Evolutionary conservation across 345 rosid species (phyloP), one percentile per base, ranked within the genome.

Genomic region (Eucalyptus fibrosa): DNA sequence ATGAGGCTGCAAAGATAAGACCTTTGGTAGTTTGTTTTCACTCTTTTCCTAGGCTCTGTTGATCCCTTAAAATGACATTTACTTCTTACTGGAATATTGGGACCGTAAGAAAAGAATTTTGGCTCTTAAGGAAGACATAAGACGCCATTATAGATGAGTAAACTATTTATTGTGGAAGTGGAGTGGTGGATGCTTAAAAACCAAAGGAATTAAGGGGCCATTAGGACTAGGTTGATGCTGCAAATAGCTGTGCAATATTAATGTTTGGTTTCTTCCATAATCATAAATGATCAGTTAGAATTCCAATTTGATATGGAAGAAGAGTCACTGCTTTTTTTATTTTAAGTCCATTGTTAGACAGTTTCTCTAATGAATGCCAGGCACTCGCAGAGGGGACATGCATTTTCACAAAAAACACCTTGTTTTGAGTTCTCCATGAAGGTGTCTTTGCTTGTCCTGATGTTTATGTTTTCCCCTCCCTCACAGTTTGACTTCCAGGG

Each of bases 401-500:
- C 47, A 21, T 40, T 77, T 37, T 40, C 28, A 77, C 28, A 77
- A 37, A 37, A 40, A 16, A 44, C 83, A 50, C 56, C 88, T 50
- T 51, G 49, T 44, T 88, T 69, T 88, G 40, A 42, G 50, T 65
- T 40, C 47, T 88, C 49, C 55, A 69, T 87, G 69, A 69, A 10
- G n/a, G 88, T 50, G 49, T 72, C 30, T 77, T 82, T 17, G 86
- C 60, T 26, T 12, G 50, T 37, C 26, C 85, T 44, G 67, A 50
- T 19, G 16, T 53, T 59, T 37, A 14, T 77, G 86, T 77, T 86
- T 30, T 16, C 50, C 72, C 55, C 32, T 9, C 59, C 30, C 23
- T 56, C 40, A 50, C 59, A 97, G 99, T 91, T 94, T 92, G 90
- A 96, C 98, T 50, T 92, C 98, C 17, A 94, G 99, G 93, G 97